phyloP scores from a whole-genome alignment of 495 filamentous ascomycete species.

The Penicillium atrosanguineum region DNA sequence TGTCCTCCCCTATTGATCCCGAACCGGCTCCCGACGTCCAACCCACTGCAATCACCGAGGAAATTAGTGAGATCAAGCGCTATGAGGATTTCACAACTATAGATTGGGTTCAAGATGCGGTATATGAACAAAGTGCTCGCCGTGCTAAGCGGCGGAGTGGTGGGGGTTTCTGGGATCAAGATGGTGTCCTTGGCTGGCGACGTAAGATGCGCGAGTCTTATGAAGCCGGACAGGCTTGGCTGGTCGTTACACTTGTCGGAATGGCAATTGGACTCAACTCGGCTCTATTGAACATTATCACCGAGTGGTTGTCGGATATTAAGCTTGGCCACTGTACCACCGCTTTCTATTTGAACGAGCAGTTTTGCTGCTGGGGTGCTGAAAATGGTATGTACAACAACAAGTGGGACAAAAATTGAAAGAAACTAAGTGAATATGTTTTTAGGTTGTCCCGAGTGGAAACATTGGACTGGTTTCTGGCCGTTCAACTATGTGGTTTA shows the following conservation, averaged over 20 bases:
- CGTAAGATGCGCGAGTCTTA: conserved; percentile 82
- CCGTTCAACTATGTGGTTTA: conserved; percentile 85
- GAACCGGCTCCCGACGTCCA: conserved; percentile 37
- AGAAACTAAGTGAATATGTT: background rate
- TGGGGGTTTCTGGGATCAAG: conserved; percentile 71
- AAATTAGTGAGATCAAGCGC: conserved; percentile 96
- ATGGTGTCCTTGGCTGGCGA: conserved; percentile 75
- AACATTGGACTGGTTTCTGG: conserved; percentile 77
- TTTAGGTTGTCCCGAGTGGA: conserved; percentile 83
- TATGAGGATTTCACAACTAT: conserved; percentile 99
- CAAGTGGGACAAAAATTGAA: too few relatives aligned
- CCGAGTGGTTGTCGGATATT: conserved; percentile 95
- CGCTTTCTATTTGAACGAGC: conserved; percentile 95
- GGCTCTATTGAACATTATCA: conserved; percentile 90
- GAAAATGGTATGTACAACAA: conserved; percentile 38
- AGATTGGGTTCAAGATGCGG: conserved; percentile 98
- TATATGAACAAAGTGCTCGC: conserved; percentile 80
- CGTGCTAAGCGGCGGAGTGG: conserved; percentile 71
- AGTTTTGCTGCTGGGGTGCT: conserved; percentile 97
- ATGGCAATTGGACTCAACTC: conserved; percentile 91
- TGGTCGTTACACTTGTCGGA: conserved; percentile 93
- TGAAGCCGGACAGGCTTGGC: conserved; percentile 97
- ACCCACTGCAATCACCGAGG: conserved; percentile 74
- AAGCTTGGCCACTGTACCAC: conserved; percentile 93
- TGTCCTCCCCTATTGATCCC: conserved; percentile 59